These are phyloP conservation scores for Pisolithus microcarpus DNA, from an alignment of 768 basidiomycete genomes.

Conservation along the genomic window DNA sequence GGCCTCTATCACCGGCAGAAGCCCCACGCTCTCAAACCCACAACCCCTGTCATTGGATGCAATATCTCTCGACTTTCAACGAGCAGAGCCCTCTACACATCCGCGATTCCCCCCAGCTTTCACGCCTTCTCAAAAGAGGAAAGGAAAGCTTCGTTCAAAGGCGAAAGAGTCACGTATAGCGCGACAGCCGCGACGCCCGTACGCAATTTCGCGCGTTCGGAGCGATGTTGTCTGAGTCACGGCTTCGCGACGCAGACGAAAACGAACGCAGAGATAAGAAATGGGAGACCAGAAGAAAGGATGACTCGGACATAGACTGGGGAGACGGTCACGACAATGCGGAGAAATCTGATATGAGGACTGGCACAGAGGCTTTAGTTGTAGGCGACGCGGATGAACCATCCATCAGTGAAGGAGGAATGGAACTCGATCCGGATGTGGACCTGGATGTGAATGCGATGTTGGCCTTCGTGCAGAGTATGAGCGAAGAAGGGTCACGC, in stretches of 20 bases:
- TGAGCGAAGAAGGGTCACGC: slow-evolving; percentile 39
- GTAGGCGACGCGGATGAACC: slow-evolving; percentile 24
- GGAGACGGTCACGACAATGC: slow-evolving; percentile 37
- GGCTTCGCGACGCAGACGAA: slow-evolving; percentile 31
- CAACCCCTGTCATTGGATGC: slow-evolving; percentile 22
- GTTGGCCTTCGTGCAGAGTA: slow-evolving; percentile 46
- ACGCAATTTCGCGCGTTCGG: slow-evolving; percentile 42
- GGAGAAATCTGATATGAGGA: slow-evolving; percentile 21
- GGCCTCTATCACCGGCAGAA: background rate
- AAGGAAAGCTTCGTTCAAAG: slow-evolving; percentile 20
- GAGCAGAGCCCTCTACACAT: slow-evolving; percentile 8
- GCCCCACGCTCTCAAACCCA: background rate
- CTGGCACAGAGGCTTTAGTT: slow-evolving; percentile 1
- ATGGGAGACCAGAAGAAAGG: slow-evolving; percentile 46
- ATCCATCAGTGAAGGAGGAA: slow-evolving; percentile 36
- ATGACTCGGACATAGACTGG: slow-evolving; percentile 67
- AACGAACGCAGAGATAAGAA: slow-evolving; percentile 31
- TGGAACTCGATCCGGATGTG: slow-evolving; percentile 61
- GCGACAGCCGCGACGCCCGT: slow-evolving; percentile 8
- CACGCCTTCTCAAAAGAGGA: slow-evolving; percentile 16
- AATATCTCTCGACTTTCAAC: slow-evolving; percentile 14
- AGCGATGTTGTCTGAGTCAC: slow-evolving; percentile 48
- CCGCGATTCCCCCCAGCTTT: slow-evolving; percentile 27
- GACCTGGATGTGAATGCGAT: slow-evolving; percentile 42
- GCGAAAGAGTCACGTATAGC: slow-evolving; percentile 8